phyloP scores from a whole-genome alignment of 805 yeast species.

The Phaffomyces opuntiae region DNA sequence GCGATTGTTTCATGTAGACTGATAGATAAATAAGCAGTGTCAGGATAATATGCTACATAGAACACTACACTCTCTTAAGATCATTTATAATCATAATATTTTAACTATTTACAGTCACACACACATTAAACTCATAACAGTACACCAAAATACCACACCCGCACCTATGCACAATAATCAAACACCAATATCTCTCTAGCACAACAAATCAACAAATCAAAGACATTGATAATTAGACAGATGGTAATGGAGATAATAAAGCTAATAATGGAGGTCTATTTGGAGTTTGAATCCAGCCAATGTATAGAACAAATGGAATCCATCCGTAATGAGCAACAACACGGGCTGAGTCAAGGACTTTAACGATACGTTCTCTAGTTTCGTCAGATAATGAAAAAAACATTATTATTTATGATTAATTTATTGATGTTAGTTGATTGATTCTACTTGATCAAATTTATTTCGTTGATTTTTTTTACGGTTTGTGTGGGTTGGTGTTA shows the following conservation, averaged over 20 bases:
- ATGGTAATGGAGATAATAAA: constrained; percentile 74
- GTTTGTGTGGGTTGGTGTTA: background rate
- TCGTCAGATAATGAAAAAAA: constrained; percentile 38
- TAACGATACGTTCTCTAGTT: constrained; percentile 74
- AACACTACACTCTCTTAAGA: background rate
- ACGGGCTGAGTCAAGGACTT: constrained; percentile 74
- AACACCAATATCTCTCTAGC: too few species aligned
- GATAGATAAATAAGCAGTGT: too few species aligned
- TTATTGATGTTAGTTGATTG: background rate
- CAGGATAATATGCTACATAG: too few species aligned
- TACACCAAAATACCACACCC: too few species aligned
- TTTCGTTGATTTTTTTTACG: background rate
- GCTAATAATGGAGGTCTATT: constrained; percentile 77
- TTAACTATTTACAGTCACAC: background rate
- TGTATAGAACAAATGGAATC: constrained; percentile 89
- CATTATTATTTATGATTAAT: constrained; percentile 20
- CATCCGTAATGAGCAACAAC: constrained; percentile 93
- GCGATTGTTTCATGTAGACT: too few species aligned
- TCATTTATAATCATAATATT: constrained; percentile 1
- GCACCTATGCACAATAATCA: too few species aligned
- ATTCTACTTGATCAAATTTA: background rate
- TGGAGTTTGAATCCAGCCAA: constrained; percentile 79
- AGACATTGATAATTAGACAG: constrained; percentile 39
- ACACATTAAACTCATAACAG: too few species aligned
- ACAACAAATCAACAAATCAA: background rate